Conservation (phyloP, 2,329 filamentous ascomycete species). For the Pyrenochaeta sp. region DNA sequence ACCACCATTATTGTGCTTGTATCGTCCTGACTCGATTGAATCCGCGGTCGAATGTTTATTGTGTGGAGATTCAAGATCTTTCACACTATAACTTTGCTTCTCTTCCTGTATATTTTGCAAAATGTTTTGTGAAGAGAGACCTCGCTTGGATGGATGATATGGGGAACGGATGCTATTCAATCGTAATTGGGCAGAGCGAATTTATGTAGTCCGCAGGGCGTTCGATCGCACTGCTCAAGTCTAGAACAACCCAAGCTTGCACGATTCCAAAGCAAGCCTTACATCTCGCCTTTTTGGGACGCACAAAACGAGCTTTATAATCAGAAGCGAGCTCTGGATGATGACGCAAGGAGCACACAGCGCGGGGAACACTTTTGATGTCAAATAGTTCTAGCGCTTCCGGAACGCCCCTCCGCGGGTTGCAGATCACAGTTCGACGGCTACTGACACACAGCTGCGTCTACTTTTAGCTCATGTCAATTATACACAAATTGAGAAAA, state of each 20-base stretch:
- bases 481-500: neutral
- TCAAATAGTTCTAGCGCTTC: slow-evolving; percentile 7
- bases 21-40: neutral
- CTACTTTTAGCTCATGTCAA: neutral
- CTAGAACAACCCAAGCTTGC: slow-evolving; percentile 4
- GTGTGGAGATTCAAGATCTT: neutral
- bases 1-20: slow-evolving; percentile 30
- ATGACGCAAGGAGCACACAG: slow-evolving; percentile 15
- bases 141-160: no score
- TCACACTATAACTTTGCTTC: neutral
- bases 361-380: slow-evolving; percentile 7
- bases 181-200: no score
- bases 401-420: neutral
- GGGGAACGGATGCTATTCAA: no score
- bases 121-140: no score
- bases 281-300: neutral
- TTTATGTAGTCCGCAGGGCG: neutral
- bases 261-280: neutral
- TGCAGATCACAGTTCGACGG: neutral
- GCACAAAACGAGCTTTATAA: slow-evolving; percentile 5
- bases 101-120: neutral
- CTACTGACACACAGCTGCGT: neutral
- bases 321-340: neutral
- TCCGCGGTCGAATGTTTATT: neutral
- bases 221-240: neutral